A percentile compares a stretch with the other conserved stretches of the same genome.
Evolutionary conservation across 306 rosid species (phyloP).

Genomic region (Glycyrrhiza uralensis): DNA sequence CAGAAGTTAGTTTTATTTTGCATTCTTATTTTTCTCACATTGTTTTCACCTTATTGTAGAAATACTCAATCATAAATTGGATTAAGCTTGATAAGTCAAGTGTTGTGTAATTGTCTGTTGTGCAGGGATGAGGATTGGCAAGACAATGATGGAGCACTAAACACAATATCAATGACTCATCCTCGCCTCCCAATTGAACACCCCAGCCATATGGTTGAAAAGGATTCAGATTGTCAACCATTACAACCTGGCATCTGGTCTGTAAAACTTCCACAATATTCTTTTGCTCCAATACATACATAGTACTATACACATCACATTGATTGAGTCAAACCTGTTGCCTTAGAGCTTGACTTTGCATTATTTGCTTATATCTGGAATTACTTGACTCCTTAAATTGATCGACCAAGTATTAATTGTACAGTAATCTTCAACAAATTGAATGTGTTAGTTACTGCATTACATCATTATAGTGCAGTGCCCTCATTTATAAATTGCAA

Average conservation of each 20-base stretch:
- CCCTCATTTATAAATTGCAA: not conserved
- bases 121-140: constrained; percentile 98
- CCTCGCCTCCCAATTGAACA: constrained; percentile 87
- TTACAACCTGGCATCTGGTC: constrained; percentile 78
- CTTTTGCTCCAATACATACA: not conserved
- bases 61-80: not conserved
- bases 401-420: not conserved
- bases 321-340: not conserved
- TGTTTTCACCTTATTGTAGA: not conserved
- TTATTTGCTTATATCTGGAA: constrained; percentile 9
- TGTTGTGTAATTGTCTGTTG: constrained; percentile 16
- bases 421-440: not conserved
- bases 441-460: not conserved
- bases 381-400: not conserved
- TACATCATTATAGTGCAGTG: not conserved
- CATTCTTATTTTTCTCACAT: no score
- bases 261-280: not conserved
- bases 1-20: no score
- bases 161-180: constrained; percentile 92
- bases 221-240: constrained; percentile 81
- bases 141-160: constrained; percentile 95
- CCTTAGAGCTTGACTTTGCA: constrained; percentile 11
- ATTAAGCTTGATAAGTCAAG: not conserved
- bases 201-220: constrained; percentile 58
- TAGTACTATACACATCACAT: not conserved